A percentile compares a stretch with the other conserved stretches of the same genome.
These are phyloP conservation scores for Suillus ampliporus DNA, from an alignment of 768 basidiomycete species.

Conservation along the genomic window DNA sequence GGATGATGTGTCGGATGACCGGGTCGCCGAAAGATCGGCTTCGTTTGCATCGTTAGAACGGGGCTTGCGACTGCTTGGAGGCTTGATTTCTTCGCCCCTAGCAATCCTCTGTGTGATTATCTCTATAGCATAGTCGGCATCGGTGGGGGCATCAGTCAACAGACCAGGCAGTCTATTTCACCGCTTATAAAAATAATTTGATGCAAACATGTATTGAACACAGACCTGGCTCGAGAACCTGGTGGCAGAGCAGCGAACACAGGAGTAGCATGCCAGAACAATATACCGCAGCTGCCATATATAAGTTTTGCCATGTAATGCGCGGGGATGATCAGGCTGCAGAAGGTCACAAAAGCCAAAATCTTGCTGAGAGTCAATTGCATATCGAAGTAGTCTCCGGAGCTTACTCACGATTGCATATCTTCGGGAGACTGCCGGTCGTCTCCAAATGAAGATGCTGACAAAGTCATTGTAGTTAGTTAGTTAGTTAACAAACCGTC, in stretches of 20 bases:
- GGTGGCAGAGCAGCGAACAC: conserved; percentile 57
- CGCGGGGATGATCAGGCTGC: conserved; percentile 52
- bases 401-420: conserved; percentile 52
- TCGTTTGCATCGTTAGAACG: conserved; percentile 22
- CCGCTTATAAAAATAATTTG: background rate
- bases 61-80: conserved; percentile 32
- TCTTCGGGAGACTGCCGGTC: conserved; percentile 51
- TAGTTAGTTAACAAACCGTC: conserved; percentile 5
- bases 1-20: background rate
- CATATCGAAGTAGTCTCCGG: background rate
- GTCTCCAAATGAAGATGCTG: conserved; percentile 74
- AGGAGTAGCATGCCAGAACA: conserved; percentile 70
- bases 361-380: conserved; percentile 29
- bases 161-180: conserved; percentile 50
- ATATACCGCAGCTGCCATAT: conserved; percentile 51
- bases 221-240: conserved; percentile 52
- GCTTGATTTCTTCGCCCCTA: conserved; percentile 54
- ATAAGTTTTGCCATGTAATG: conserved; percentile 53
- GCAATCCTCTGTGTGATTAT: conserved; percentile 65
- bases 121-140: conserved; percentile 74
- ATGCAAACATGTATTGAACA: conserved; percentile 5
- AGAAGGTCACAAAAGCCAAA: conserved; percentile 45
- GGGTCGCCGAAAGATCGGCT: background rate
- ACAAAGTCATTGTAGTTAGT: background rate
- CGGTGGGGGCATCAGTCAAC: conserved; percentile 63